These are phyloP conservation scores for Tuber magnatum DNA, from an alignment of 495 filamentous ascomycete genomes.

Conservation along the genomic window DNA sequence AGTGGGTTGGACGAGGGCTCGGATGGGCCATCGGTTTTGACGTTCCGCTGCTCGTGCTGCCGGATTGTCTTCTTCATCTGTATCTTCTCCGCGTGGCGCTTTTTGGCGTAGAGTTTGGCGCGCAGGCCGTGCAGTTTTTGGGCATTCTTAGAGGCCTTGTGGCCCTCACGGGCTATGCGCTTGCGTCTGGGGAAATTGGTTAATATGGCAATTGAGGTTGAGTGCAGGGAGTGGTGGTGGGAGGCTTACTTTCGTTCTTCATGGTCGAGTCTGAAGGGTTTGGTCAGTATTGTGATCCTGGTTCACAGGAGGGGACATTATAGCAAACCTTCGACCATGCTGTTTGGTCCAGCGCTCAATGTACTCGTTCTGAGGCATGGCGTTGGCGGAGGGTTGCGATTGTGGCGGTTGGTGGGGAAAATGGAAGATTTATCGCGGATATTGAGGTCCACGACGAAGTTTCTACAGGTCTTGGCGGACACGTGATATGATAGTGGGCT, in stretches of 20 bases:
- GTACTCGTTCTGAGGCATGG: slow-evolving; percentile 45
- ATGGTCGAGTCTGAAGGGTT: slow-evolving; percentile 58
- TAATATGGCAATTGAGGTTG: background rate
- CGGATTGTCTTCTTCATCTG: slow-evolving; percentile 97
- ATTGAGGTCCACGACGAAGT: background rate
- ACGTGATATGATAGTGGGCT: background rate
- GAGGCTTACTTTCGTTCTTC: slow-evolving; percentile 60
- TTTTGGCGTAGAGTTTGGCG: slow-evolving; percentile 91
- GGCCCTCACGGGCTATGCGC: slow-evolving; percentile 74
- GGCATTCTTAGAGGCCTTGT: slow-evolving; percentile 76
- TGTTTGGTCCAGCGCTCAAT: slow-evolving; percentile 83
- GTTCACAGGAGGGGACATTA: background rate
- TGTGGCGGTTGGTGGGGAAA: background rate
- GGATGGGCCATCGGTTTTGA: slow-evolving; percentile 76
- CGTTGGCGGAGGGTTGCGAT: background rate
- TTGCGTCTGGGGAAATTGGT: slow-evolving; percentile 54
- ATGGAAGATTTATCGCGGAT: background rate
- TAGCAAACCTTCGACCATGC: slow-evolving; percentile 58
- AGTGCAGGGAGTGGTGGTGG: background rate
- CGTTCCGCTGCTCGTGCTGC: slow-evolving; percentile 86
- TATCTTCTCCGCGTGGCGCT: slow-evolving; percentile 94
- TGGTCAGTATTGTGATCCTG: slow-evolving; percentile 17
- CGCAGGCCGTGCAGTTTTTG: slow-evolving; percentile 85
- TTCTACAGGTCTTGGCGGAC: background rate
- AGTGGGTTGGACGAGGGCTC: slow-evolving; percentile 66